Percentiles rank a stretch among this genome's conserved stretches.
These are phyloP conservation scores for Linnemannia exigua DNA, from an alignment of 192 early-diverging fungal species.

Conservation along the genomic window DNA sequence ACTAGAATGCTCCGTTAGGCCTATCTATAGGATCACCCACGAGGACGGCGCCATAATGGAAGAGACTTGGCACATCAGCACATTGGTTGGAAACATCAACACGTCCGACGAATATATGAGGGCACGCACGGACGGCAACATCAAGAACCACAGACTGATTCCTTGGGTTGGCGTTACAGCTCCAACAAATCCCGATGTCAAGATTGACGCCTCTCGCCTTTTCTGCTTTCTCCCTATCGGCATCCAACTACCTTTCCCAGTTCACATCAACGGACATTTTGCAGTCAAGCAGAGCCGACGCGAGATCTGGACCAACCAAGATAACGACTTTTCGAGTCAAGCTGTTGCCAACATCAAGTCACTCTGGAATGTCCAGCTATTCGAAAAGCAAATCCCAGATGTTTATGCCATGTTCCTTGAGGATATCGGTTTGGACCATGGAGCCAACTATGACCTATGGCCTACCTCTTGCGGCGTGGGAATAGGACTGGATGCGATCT, in stretches of 20 bases:
- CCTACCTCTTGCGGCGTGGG: background rate
- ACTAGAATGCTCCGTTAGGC: slow-evolving; percentile 25
- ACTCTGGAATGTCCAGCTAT: slow-evolving; percentile 48
- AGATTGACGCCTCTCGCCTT: slow-evolving; percentile 18
- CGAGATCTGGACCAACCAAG: slow-evolving; percentile 46
- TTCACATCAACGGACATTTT: slow-evolving; percentile 60
- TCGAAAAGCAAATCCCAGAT: slow-evolving; percentile 20
- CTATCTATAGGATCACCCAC: slow-evolving; percentile 24
- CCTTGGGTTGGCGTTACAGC: slow-evolving; percentile 59
- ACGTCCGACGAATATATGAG: slow-evolving; percentile 12
- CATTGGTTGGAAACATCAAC: slow-evolving; percentile 25
- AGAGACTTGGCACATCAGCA: slow-evolving; percentile 32
- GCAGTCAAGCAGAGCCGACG: slow-evolving; percentile 56
- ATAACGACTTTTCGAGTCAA: slow-evolving; percentile 30
- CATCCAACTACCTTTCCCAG: slow-evolving; percentile 34
- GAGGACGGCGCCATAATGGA: slow-evolving; percentile 7
- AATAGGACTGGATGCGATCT: slow-evolving; percentile 20
- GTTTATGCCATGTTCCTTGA: slow-evolving; percentile 37
- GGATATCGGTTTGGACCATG: slow-evolving; percentile 10
- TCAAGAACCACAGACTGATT: slow-evolving; percentile 40
- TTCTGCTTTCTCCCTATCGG: slow-evolving; percentile 60
- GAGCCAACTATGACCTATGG: slow-evolving; percentile 29
- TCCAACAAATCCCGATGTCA: background rate
- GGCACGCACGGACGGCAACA: background rate
- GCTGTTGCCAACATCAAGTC: slow-evolving; percentile 37